phyloP scores from a whole-genome alignment of 331 rosid species.

The Saraca asoca region DNA sequence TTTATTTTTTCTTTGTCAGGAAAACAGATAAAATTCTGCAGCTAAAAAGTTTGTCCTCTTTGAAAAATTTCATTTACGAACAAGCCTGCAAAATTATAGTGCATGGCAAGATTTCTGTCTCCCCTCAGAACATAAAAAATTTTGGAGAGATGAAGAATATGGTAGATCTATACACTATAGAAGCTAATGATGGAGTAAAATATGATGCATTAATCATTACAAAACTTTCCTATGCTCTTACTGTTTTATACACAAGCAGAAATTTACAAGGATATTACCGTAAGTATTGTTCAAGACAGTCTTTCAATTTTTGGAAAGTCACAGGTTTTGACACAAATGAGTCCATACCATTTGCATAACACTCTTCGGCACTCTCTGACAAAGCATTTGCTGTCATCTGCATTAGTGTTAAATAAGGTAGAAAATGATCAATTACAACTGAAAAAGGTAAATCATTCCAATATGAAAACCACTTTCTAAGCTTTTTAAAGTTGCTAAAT shows the following conservation, averaged over 20 bases:
- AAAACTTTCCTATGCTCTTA: slow-evolving; percentile 77
- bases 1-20: too few relatives aligned
- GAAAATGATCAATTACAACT: slow-evolving; percentile 5
- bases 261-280: slow-evolving; percentile 56
- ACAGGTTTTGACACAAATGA: slow-evolving; percentile 93
- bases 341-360: slow-evolving; percentile 90
- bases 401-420: slow-evolving; percentile 15
- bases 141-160: slow-evolving; percentile 23
- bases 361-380: slow-evolving; percentile 92
- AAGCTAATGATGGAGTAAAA: slow-evolving; percentile 36
- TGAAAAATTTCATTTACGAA: too few relatives aligned
- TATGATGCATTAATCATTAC: slow-evolving; percentile 54
- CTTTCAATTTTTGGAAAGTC: slow-evolving; percentile 74
- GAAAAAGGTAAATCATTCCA: slow-evolving; percentile 1
- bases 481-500: slow-evolving; percentile 3
- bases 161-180: slow-evolving; percentile 48
- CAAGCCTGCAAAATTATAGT: too few relatives aligned
- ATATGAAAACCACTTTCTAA: slow-evolving; percentile 15
- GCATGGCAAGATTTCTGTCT: too few relatives aligned
- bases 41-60: too few relatives aligned
- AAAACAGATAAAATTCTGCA: too few relatives aligned
- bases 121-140: too few relatives aligned
- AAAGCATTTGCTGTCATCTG: slow-evolving; percentile 97
- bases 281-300: slow-evolving; percentile 64
- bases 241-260: slow-evolving; percentile 49